Evolutionary conservation across 257 asterid species (phyloP), one percentile per base, ranked within the genome.

Genomic region (Lantana camara): DNA sequence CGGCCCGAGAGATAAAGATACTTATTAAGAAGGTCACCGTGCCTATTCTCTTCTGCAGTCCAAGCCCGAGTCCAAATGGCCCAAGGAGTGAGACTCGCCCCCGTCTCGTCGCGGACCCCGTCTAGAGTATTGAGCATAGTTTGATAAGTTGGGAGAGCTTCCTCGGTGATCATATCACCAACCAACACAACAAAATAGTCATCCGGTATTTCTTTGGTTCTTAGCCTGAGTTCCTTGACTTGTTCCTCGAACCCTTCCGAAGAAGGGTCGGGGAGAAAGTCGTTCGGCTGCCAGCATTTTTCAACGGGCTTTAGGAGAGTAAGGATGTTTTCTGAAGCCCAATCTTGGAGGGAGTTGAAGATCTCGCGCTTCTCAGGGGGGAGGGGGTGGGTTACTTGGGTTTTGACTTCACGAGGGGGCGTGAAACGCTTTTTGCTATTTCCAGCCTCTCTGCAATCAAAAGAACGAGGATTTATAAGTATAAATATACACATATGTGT

Each of bases 21-120:
- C 64, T 82, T 82, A 59, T 82, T 82, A 51, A 82, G 85, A 48
- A 82, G 83, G 24, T 82, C 87, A 5, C 87, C 87, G 4, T 82
- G 87, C 60, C 87, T 72, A 70, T 82, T 82, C 84, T 82, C 88
- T 57, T 82, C 88, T 41, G 88, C 88, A 7, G 88, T 82, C 88
- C 88, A 82, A 1, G 88, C 88, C 69, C 88, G 54, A 3, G 88
- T 82, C 88, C 88, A 82, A 57, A 82, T 63, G 44, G 88, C 88
- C 88, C 88, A 82, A 44, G 88, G 82, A 58, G 80, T 79, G 40
- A 42, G 81, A 69, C 88, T 82, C 15, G 87, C 87, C 21, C 87
- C 87, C 0, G 87, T 82, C 70, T 78, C 87, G 4, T 82, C 87
- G 3, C 85, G 82, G 41, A 82, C 88, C 1, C 71, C 76, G 51